Base-by-base conservation (phyloP, 257 asterid genomes). In the Nicotiana noctiflora region DNA sequence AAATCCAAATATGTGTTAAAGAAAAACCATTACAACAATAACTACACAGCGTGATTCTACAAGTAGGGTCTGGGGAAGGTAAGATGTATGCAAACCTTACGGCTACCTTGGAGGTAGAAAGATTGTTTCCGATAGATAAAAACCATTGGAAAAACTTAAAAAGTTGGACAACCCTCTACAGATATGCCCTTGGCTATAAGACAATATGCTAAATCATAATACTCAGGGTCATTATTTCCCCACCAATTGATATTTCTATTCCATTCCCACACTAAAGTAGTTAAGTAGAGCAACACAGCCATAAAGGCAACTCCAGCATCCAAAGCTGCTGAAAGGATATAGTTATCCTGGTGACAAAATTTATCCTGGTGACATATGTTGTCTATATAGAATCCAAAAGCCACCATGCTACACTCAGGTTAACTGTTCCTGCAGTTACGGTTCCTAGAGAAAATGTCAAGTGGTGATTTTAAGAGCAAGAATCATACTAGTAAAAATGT, bases 301-400 rank as follows among this genome's bases (percentile, higher is more conserved):
- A 93, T 93, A 84, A 93, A 93, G 12, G 96, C 97, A 4, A 93
- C 90, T 8, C 97, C 97, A 0, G 94, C 97, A 80, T 93, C 97
- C 56, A 93, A 37, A 0, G 91, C 96, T 0, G 96, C 97, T 0
- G 96, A 91, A 2, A 92, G 93, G 18, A 92, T 83, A 27, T 92
- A 92, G 57, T 91, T 91, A 62, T 25, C 27, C 27, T 25, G 27
- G 27, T 25, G 27, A 25, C 27, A 25, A 0, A 25, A 25, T 25
- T 0, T 25, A 0, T 76, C 85, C 9, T 61, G 89, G 57, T 87
- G 82, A 60, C 92, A 89, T 51, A 89, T 87, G 82, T 85, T 27
- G 21, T 89, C 82, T 5, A 87, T 5, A 87, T 77, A 0, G 84
- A 34, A 25, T 40, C 81, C 81, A 87, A 64, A 6, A 89, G 89